A percentile compares a stretch with the other conserved stretches of the same genome.
Evolutionary conservation across 2,329 filamentous ascomycete species (phyloP).

Genomic region (Macroventuria anomochaeta): DNA sequence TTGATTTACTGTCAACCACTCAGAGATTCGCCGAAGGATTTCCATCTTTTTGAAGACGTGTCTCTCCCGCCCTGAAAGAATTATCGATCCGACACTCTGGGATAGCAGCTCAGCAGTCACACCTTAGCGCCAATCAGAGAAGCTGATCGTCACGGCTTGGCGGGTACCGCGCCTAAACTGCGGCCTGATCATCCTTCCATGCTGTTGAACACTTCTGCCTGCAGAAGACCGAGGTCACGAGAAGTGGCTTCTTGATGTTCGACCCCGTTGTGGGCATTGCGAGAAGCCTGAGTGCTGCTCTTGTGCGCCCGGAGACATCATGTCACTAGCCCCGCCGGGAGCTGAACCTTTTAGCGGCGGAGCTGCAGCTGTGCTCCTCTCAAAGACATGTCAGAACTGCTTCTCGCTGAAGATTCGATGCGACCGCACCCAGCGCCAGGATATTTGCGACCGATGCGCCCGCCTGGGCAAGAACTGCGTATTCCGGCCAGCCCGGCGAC

Average conservation of each 20-base stretch:
- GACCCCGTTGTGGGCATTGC: neutral
- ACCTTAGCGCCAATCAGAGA: conserved; percentile 10
- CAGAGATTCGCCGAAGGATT: neutral
- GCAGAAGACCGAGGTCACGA: conserved; percentile 5
- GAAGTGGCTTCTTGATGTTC: conserved; percentile 9
- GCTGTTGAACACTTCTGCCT: conserved; percentile 1
- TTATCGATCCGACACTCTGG: conserved; percentile 6
- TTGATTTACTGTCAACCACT: neutral
- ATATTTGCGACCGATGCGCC: conserved; percentile 45
- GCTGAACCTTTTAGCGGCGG: conserved; percentile 14
- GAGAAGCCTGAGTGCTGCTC: conserved; percentile 1
- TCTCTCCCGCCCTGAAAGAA: neutral
- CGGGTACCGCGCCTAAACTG: conserved; percentile 7
- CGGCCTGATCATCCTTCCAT: conserved; percentile 9
- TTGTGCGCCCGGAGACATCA: conserved; percentile 11
- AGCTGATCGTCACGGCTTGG: conserved; percentile 10
- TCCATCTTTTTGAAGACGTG: neutral
- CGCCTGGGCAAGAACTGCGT: conserved; percentile 48
- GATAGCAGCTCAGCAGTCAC: conserved; percentile 6
- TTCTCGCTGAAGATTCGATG: conserved; percentile 42
- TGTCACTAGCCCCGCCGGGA: conserved; percentile 23
- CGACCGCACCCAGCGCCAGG: conserved; percentile 33
- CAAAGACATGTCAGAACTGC: conserved; percentile 46
- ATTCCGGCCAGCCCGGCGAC: conserved; percentile 45
- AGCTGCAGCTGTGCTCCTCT: conserved; percentile 26